Evolutionary conservation across 371 early-diverging fungal species (phyloP), one percentile per base, ranked within the genome.

Genomic region (Synchytrium microbalum): DNA sequence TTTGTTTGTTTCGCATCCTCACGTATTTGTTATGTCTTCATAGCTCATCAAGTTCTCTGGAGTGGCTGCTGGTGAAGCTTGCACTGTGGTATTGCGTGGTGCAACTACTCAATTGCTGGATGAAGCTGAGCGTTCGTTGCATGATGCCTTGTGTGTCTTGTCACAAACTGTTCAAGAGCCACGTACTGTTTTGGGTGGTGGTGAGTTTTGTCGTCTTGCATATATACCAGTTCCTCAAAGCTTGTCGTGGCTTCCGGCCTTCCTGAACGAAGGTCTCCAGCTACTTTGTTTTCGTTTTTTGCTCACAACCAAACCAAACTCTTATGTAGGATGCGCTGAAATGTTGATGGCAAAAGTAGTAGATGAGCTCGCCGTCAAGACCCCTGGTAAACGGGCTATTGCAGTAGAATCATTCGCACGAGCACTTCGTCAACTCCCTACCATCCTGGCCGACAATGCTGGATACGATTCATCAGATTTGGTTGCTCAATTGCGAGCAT

Each of bases 51-150:
- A 93, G 76, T 99, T 99, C 82, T 88, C 92, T 54, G 99, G 99
- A 30, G 92, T 93, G 25, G 90, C 91, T 58, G 93, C 92, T 61
- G 95, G 94, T 69, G 93, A 93, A 73, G 99, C 99, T 26, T 97
- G 98, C 81, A 99, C 99, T 3, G 84, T 99, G 69, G 96, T 99
- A 1, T 80, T 99, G 31, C 93, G 95, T 71, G 99, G 99, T 72
- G 94, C 98, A 23, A 96, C 98, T 8, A 83, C 88, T 64, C 99
- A 99, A 74, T 79, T 99, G 58, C 84, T 99, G 32, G 99, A 99
- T 80, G 99, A 99, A 80, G 98, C 99, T 38, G 99, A 99, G 82
- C 88, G 99, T 64, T 93, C 95, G 23, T 84, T 99, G 58, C 99
- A 99, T 72, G 99, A 99, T 73, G 99, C 99, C 29, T 87, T 99